A percentile compares a stretch with the other conserved stretches of the same genome.
Conservation (phyloP, 345 rosid genomes). For the Carallia pectinifolia region DNA sequence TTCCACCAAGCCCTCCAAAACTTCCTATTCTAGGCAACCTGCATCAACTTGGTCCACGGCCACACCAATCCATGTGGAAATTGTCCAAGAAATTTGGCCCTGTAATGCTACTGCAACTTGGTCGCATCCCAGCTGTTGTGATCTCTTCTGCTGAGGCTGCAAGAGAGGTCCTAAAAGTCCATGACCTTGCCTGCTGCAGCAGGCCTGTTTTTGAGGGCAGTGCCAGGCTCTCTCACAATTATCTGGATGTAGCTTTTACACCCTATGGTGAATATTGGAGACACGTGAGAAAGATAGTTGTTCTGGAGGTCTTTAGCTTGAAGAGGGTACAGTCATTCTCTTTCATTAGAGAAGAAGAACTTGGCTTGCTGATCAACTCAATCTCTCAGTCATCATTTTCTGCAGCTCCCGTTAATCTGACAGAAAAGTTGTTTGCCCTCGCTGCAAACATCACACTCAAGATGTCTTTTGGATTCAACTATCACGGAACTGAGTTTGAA, state of each 20-base stretch:
- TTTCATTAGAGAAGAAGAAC: slow-evolving; percentile 17
- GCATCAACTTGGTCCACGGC: slow-evolving; percentile 10
- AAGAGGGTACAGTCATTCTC: slow-evolving; percentile 16
- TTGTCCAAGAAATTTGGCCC: slow-evolving; percentile 4
- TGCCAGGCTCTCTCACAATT: slow-evolving; percentile 12
- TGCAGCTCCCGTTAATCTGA: slow-evolving; percentile 4
- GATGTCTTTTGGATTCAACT: slow-evolving; percentile 7
- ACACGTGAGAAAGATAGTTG: neutral
- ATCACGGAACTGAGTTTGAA: slow-evolving; percentile 14
- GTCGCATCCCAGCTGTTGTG: neutral
- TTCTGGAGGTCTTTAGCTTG: slow-evolving; percentile 3
- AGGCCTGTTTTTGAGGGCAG: slow-evolving; percentile 1
- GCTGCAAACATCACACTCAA: neutral
- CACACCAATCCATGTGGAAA: neutral
- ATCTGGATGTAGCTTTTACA: slow-evolving; percentile 4
- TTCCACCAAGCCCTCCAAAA: slow-evolving; percentile 18
- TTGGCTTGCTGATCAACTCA: neutral
- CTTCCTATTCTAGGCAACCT: slow-evolving; percentile 10
- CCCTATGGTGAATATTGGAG: slow-evolving; percentile 15
- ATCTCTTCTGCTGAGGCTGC: slow-evolving; percentile 14
- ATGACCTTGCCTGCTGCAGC: slow-evolving; percentile 10
- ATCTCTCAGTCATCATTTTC: slow-evolving; percentile 3
- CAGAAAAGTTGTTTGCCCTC: neutral
- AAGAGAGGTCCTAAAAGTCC: slow-evolving; percentile 1
- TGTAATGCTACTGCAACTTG: slow-evolving; percentile 6